Conservation (phyloP, 2,329 filamentous ascomycete genomes). For the Xylogone sp. region DNA sequence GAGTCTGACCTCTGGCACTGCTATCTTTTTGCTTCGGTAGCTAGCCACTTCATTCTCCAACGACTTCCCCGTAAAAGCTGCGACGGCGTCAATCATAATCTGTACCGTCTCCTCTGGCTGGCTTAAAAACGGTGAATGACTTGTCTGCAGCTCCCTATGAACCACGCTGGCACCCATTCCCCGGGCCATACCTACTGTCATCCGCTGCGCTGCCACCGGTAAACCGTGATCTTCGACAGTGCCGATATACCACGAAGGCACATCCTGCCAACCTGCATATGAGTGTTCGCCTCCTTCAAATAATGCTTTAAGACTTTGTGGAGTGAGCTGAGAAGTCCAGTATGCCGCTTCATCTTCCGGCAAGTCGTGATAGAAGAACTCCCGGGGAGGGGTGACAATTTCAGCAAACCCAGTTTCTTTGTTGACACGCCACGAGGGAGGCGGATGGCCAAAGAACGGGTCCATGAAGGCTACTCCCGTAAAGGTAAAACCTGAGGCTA, state of each 20-base stretch:
- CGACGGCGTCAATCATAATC: conserved; percentile 34
- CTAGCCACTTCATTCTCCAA: conserved; percentile 1
- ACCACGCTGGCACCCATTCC: conserved; percentile 29
- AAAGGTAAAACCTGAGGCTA: conserved; percentile 30
- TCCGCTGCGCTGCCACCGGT: conserved; percentile 32
- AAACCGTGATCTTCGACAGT: conserved; percentile 35
- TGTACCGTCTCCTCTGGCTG: conserved; percentile 30
- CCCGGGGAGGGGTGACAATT: conserved; percentile 26
- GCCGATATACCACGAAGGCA: conserved; percentile 31
- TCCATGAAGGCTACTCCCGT: conserved; percentile 30
- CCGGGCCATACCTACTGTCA: conserved; percentile 32
- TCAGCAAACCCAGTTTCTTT: conserved; percentile 34
- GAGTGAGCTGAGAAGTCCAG: conserved; percentile 34
- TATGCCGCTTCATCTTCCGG: conserved; percentile 33
- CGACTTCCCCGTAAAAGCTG: conserved; percentile 21
- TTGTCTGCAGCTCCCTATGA: conserved; percentile 33
- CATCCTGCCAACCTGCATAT: conserved; percentile 17
- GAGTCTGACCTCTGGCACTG: conserved; percentile 5
- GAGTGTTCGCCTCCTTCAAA: conserved; percentile 33
- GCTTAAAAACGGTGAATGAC: conserved; percentile 42
- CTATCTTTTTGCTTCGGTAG: conserved; percentile 1
- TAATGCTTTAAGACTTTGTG: conserved; percentile 35
- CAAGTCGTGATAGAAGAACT: conserved; percentile 41
- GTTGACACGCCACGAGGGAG: conserved; percentile 28
- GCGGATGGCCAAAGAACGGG: conserved; percentile 29